phyloP scores from a whole-genome alignment of 495 filamentous ascomycete genomes.

The Melanomma pulvis-pyrius region DNA sequence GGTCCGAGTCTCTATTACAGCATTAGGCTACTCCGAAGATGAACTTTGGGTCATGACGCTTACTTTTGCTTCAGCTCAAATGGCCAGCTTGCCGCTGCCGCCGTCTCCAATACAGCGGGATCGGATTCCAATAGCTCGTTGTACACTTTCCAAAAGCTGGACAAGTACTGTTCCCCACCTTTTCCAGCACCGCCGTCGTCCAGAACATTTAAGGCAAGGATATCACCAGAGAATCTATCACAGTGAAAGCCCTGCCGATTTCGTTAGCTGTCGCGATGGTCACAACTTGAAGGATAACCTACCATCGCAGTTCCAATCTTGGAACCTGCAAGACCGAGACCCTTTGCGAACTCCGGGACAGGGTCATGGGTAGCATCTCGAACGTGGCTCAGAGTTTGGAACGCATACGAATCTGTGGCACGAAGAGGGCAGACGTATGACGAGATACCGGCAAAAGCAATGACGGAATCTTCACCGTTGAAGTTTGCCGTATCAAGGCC shows the following conservation, averaged over 20 bases:
- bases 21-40: background rate
- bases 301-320: slow-evolving; percentile 38
- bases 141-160: slow-evolving; percentile 36
- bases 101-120: slow-evolving; percentile 31
- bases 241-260: slow-evolving; percentile 32
- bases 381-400: slow-evolving; percentile 39
- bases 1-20: background rate
- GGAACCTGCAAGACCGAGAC: slow-evolving; percentile 35
- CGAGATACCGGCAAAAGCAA: slow-evolving; percentile 34
- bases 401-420: slow-evolving; percentile 36
- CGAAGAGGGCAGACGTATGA: slow-evolving; percentile 29
- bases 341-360: slow-evolving; percentile 27
- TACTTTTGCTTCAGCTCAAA: slow-evolving; percentile 37
- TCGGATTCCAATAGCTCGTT: slow-evolving; percentile 34
- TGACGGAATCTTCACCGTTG: slow-evolving; percentile 36
- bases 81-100: slow-evolving; percentile 32
- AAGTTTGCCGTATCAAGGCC: slow-evolving; percentile 30
- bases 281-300: background rate
- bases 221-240: slow-evolving; percentile 39
- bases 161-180: slow-evolving; percentile 39
- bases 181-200: slow-evolving; percentile 27
- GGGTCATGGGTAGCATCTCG: slow-evolving; percentile 35
- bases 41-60: background rate
- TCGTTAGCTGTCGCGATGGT: background rate
- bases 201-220: slow-evolving; percentile 36